Evolutionary conservation across 345 rosid genomes (phyloP), one percentile per base, ranked within the genome.

Genomic region (Aegle marmelos): DNA sequence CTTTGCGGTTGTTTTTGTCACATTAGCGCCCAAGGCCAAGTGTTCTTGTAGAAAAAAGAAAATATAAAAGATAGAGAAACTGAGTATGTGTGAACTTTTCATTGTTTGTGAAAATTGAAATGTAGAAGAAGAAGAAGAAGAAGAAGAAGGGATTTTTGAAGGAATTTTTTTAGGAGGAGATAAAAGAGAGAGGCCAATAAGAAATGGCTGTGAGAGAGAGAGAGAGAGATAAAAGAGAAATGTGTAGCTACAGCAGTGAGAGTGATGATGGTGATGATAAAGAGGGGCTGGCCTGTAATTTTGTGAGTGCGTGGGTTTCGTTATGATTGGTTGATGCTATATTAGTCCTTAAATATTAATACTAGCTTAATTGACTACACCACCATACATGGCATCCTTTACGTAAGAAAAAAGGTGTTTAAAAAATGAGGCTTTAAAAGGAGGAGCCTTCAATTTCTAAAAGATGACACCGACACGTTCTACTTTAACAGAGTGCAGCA

Each of bases 391-490:
- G 27, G 17, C 27, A 7, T 17, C 9, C 69, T 71, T 73, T 70
- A 64, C n/a, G 60, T 10, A 25, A 30, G 31, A 28, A 61, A 70
- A 74, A 13, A 27, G 5, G 37, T 48, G 1, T 58, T 4, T 27
- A 16, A 56, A 17, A 28, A 27, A 62, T 2, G 8, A 30, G 19
- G 41, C 36, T 17, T 64, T 1, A 69, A 62, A 72, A 21, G 36
- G 9, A 24, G 14, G 70, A 50, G 73, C 70, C 79, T 34, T 68
- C 77, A 80, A 22, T 75, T 34, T 79, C 78, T 22, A 73, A 81
- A 81, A 72, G 85, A 28, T 61, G 75, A 77, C 86, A 79, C 87
- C 80, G 88, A 88, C 87, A 83, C 66, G 69, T 81, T 81, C n/a
- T 60, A 59, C 82, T 78, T 82, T 62, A 68, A 68, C 24, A 22